phyloP scores from a whole-genome alignment of 2,329 filamentous ascomycete genomes.

The Sclerotinia sclerotiorum region DNA sequence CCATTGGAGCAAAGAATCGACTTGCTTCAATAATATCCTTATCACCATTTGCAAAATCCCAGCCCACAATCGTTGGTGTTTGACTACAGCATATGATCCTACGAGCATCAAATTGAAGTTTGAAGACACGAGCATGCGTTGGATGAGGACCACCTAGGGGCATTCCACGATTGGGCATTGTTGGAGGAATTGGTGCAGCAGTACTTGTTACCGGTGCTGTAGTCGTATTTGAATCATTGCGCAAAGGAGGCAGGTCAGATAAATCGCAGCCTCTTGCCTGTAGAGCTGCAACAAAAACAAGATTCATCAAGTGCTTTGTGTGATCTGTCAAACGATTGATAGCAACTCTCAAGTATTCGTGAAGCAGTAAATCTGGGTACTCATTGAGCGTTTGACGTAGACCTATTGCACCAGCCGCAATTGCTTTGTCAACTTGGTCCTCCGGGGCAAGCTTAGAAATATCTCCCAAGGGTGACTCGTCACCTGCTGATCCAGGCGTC shows the following conservation, averaged over 20 bases:
- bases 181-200: constrained; percentile 27
- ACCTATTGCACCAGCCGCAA: constrained; percentile 51
- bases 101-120: constrained; percentile 91
- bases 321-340: constrained; percentile 27
- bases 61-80: constrained; percentile 87
- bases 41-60: constrained; percentile 94
- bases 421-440: constrained; percentile 53
- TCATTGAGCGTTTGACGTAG: constrained; percentile 39
- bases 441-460: constrained; percentile 38
- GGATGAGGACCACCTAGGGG: not conserved
- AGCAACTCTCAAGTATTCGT: constrained; percentile 26
- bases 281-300: constrained; percentile 15
- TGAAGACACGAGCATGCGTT: constrained; percentile 68
- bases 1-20: constrained; percentile 70
- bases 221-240: constrained; percentile 1
- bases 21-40: constrained; percentile 74
- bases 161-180: constrained; percentile 19
- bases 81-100: constrained; percentile 95
- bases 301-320: constrained; percentile 28
- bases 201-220: constrained; percentile 15
- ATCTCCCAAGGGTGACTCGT: not conserved
- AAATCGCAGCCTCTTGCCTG: not conserved
- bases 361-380: constrained; percentile 34
- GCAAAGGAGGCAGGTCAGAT: constrained; percentile 7
- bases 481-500: not conserved